A percentile compares a stretch with the other conserved stretches of the same genome.
Evolutionary conservation across 306 rosid genomes (phyloP).

Genomic region (Psophocarpus tetragonolobus): DNA sequence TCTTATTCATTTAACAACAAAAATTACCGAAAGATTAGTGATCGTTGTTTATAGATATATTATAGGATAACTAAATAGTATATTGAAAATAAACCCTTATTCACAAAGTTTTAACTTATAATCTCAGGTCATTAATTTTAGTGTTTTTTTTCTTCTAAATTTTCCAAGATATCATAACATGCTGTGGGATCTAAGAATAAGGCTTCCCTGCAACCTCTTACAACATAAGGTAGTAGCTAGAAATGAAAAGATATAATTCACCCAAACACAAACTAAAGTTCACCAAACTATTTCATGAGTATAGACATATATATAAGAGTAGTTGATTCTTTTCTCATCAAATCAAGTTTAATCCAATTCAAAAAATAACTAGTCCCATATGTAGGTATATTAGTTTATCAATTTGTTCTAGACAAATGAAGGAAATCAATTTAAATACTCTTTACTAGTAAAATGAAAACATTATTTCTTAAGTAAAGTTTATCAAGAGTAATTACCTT

Average conservation of each 20-base stretch:
- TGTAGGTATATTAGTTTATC: neutral
- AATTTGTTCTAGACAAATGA: neutral
- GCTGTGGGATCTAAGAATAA: neutral
- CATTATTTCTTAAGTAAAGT: neutral
- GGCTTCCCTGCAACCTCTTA: neutral
- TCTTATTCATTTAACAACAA: neutral
- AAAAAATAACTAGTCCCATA: slow-evolving; percentile 2
- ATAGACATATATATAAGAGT: slow-evolving; percentile 4
- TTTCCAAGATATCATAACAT: neutral
- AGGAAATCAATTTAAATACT: neutral
- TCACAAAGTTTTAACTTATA: neutral
- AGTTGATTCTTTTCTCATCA: neutral
- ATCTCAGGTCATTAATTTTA: neutral
- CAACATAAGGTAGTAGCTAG: neutral
- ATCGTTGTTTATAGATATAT: neutral
- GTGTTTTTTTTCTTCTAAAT: neutral
- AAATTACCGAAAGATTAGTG: neutral
- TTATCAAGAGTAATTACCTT: slow-evolving; percentile 53
- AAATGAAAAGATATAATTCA: neutral
- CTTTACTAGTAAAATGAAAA: neutral
- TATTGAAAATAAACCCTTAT: neutral
- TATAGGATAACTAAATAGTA: neutral
- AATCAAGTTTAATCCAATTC: neutral
- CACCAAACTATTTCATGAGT: neutral
- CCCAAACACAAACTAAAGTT: neutral